Evolutionary conservation across 352 stramenopile species (phyloP), one percentile per base, ranked within the genome.

Genomic region (Pythium sp.): DNA sequence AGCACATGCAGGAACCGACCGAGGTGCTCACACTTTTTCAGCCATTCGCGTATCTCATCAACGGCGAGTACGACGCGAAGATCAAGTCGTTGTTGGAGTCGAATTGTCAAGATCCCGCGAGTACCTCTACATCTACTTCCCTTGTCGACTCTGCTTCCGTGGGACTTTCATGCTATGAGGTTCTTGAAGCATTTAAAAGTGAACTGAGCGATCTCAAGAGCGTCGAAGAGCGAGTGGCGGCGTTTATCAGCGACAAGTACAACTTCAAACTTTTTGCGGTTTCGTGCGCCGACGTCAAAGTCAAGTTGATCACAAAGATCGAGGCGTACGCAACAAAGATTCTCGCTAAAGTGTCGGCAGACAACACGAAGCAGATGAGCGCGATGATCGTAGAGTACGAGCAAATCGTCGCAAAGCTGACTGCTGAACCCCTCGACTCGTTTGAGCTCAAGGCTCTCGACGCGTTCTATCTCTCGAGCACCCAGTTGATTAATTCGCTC

Each of bases 201-300:
- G 90, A 97, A 24, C 69, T 97, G 0, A 72, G 66, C 15, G 72
- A 78, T 1, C 62, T 97, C 3, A 83, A 85, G 43, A 34, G 62
- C 2, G 60, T 90, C 24, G 82, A 93, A 58, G 74, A 71, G 22
- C 65, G 73, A 14, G 76, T 96, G 20, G 63, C 69, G 12, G 64
- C 70, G 3, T 70, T 75, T 0, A 84, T 96, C 47, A 71, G 79
- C n/a, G 92, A 98, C 63, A 89, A 97, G 49, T 97, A 89, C 74
- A 90, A 80, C 69, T 98, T 96, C 70, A 80, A 86, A 53, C 76
- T 98, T 57, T 97, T 98, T 66, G 87, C 86, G 6, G 90, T 98
- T 26, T 92, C 87, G 15, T 97, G 89, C 69, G 72, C 78, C 2
- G 91, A 98, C 8, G 86, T 89, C n/a, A 98, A 97, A 70, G 72